phyloP scores from a whole-genome alignment of 768 basidiomycete genomes.

The Phallus indusiatus region DNA sequence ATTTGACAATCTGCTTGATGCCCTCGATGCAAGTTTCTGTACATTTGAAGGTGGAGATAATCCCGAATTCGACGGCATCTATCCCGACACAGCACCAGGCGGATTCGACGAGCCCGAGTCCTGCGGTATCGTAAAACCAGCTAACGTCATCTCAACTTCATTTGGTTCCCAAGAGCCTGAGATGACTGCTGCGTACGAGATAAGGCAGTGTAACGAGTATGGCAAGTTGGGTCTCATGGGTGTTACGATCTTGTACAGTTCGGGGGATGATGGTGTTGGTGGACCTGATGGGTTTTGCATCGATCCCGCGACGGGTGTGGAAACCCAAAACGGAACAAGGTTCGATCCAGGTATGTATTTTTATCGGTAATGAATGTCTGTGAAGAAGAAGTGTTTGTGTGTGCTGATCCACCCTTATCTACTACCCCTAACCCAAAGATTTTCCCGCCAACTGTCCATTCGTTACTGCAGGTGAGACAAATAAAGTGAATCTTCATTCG shows the following conservation, averaged over 20 bases:
- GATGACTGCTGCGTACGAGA: conserved; percentile 23
- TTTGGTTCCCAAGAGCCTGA: conserved; percentile 27
- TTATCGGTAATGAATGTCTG: neutral
- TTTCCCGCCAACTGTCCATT: conserved; percentile 26
- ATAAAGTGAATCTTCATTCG: neutral
- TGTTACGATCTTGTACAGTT: conserved; percentile 27
- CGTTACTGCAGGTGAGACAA: conserved; percentile 24
- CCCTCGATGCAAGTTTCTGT: conserved; percentile 34
- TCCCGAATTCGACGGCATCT: conserved; percentile 16
- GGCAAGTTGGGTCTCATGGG: conserved; percentile 30
- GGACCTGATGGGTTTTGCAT: conserved; percentile 22
- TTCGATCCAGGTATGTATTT: neutral
- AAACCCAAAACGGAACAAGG: neutral
- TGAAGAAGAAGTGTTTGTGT: neutral
- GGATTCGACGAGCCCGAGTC: conserved; percentile 16
- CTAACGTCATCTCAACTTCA: conserved; percentile 22
- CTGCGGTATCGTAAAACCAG: conserved; percentile 12
- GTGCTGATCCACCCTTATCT: neutral
- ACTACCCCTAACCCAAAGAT: neutral
- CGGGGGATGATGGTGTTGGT: conserved; percentile 31
- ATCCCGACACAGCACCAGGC: conserved; percentile 1
- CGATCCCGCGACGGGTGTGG: conserved; percentile 8
- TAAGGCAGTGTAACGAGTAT: conserved; percentile 29
- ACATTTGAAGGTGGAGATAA: conserved; percentile 35
- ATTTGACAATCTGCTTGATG: conserved; percentile 31